phyloP scores from a whole-genome alignment of 2,329 filamentous ascomycete genomes.

The Colletotrichum camelliae region DNA sequence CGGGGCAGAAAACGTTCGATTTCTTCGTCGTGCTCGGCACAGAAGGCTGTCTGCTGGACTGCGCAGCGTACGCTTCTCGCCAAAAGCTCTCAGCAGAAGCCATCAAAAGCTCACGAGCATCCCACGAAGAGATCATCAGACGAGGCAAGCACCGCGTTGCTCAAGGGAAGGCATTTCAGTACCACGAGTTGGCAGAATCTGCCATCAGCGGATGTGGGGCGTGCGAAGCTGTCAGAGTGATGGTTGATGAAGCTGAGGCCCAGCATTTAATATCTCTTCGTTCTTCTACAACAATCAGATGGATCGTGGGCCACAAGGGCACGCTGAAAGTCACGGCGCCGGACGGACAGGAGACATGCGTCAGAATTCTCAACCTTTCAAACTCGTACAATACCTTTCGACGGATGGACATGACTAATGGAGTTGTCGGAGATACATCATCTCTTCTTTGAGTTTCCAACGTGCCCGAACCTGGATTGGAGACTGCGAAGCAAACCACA shows the following conservation, averaged over 20 bases:
- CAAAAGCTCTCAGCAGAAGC: not conserved
- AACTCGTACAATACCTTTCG: not conserved
- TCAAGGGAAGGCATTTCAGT: not conserved
- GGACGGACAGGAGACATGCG: not conserved
- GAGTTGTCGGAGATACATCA: not conserved
- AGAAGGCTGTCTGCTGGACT: not conserved
- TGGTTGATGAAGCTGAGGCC: not conserved
- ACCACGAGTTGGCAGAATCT: not conserved
- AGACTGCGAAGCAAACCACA: not conserved
- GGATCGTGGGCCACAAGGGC: not conserved
- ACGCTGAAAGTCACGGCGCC: not conserved
- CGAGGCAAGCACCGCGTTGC: not conserved
- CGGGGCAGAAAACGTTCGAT: not conserved
- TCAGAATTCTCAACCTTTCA: not conserved
- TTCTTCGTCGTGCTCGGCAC: not conserved
- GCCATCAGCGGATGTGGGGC: not conserved
- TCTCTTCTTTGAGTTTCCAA: not conserved
- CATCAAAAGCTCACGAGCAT: not conserved
- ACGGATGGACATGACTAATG: not conserved
- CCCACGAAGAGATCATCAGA: not conserved
- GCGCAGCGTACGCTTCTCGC: not conserved
- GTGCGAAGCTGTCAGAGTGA: not conserved
- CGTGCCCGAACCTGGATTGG: not conserved
- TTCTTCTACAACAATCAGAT: not conserved
- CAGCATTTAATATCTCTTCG: accelerated